These are phyloP conservation scores for Phytophthora sp. DNA, from an alignment of 352 stramenopile species.

Conservation along the genomic window DNA sequence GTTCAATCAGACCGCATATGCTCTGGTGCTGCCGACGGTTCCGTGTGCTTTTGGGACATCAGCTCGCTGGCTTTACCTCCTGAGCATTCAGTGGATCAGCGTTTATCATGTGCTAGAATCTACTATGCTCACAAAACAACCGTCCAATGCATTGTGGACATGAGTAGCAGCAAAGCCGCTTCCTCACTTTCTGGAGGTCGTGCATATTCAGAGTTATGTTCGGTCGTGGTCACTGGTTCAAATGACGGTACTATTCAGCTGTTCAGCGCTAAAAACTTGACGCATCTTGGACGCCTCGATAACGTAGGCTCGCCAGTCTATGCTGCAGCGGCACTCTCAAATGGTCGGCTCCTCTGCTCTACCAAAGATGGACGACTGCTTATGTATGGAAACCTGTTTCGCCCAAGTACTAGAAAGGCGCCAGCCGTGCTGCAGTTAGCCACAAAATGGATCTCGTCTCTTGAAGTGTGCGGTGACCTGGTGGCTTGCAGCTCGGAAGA, in stretches of 20 bases:
- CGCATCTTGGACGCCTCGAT: conserved; percentile 55
- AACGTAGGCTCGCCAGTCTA: conserved; percentile 61
- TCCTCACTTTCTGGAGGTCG: neutral
- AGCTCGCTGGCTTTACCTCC: conserved; percentile 5
- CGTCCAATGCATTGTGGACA: conserved; percentile 53
- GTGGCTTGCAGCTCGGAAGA: conserved; percentile 68
- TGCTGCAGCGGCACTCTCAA: conserved; percentile 37
- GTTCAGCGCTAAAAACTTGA: conserved; percentile 50
- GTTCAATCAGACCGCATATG: conserved; percentile 40
- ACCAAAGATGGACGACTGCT: conserved; percentile 69
- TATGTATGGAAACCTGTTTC: conserved; percentile 39
- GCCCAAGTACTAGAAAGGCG: neutral
- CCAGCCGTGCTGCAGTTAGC: conserved; percentile 49
- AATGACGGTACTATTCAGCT: conserved; percentile 79
- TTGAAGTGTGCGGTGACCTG: conserved; percentile 46
- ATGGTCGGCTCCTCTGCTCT: conserved; percentile 56
- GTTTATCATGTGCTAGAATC: conserved; percentile 25
- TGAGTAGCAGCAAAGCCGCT: conserved; percentile 13
- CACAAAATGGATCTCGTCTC: conserved; percentile 67
- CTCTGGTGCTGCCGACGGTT: conserved; percentile 61
- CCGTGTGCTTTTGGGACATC: conserved; percentile 65
- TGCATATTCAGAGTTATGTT: conserved; percentile 9
- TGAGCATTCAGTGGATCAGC: conserved; percentile 2
- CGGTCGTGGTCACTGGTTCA: conserved; percentile 65
- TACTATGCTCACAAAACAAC: conserved; percentile 59